Base-by-base conservation (phyloP, 192 early-diverging fungal species). In the Umbelopsis sp. region DNA sequence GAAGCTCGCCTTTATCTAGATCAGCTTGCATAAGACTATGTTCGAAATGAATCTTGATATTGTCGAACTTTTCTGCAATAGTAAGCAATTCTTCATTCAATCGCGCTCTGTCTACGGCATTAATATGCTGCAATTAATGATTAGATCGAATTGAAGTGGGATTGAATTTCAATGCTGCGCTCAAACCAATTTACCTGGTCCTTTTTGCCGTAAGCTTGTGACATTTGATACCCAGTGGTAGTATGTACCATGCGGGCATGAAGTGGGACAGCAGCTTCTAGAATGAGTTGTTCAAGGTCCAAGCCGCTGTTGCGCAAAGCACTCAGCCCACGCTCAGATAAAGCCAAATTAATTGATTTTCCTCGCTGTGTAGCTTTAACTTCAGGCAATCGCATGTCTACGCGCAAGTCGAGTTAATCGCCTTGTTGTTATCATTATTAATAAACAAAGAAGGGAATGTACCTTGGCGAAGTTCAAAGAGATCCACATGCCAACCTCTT, bases 271-370 rank as follows among this genome's bases (percentile, higher is more conserved):
- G 90, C 88, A 8, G 81, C 80, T 44, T 84, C 77, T 72, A 95
- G 73, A 45, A 97, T 87, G 8, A 81, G 76, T 14, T 85, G 73
- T 31, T 93, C 91, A 16, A 92, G 72, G n/a, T 72, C 82, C 11
- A 91, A 79, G 8, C 92, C 91, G 62, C 91, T 88, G 12, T 78
- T 85, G 49, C 86, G 81, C 70, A 99, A 82, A 21, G 94, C 95
- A 22, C 90, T 88, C 31, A 99, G 77, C 16, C 95, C 97, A 38
- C 97, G 88, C 65, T 84, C 84, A 0, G 95, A 96, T 10, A 99
- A 84, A 7, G 97, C 97, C 77, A 99, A 77, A 71, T 99, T 99
- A 76, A 99, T 99, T 11, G 95, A 96, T 51, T 91, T 86, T 66
- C 93, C 86, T 73, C 78, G 82, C 65, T 84, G 74, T 32, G 75